phyloP scores from a whole-genome alignment of 1,284 basidiomycete species.

The Ustilago hordei region DNA sequence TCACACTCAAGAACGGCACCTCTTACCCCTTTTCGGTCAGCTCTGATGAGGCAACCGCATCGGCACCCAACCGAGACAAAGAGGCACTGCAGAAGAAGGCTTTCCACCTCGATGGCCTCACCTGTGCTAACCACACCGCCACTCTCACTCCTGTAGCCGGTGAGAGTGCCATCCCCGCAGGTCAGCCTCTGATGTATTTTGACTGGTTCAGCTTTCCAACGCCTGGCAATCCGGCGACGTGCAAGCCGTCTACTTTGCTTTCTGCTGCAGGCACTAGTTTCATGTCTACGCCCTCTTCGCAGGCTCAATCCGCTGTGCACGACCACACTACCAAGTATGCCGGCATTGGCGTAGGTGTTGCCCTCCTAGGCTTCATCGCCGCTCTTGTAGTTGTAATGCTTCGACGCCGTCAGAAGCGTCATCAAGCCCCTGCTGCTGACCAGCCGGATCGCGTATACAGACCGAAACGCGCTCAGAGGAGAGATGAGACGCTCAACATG shows the following conservation, averaged over 20 bases:
- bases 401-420: constrained; percentile 4
- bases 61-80: constrained; percentile 10
- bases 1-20: constrained; percentile 24
- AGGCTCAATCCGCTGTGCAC: not conserved
- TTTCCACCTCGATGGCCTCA: constrained; percentile 11
- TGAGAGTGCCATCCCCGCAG: not conserved
- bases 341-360: constrained; percentile 22
- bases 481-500: constrained; percentile 9
- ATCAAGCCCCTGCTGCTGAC: not conserved
- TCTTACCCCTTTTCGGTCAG: constrained; percentile 13
- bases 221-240: constrained; percentile 1
- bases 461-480: constrained; percentile 1
- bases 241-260: not conserved
- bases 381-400: constrained; percentile 4
- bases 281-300: not conserved
- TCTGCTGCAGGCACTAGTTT: not conserved
- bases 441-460: constrained; percentile 13
- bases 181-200: constrained; percentile 13
- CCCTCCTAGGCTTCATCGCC: constrained; percentile 9
- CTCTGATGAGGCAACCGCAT: constrained; percentile 10
- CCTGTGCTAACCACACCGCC: constrained; percentile 31
- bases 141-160: not conserved
- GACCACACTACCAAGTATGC: constrained; percentile 13
- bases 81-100: constrained; percentile 26
- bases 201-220: constrained; percentile 30